Base-by-base conservation (phyloP, 768 basidiomycete genomes). In the Kwoniella europaea region DNA sequence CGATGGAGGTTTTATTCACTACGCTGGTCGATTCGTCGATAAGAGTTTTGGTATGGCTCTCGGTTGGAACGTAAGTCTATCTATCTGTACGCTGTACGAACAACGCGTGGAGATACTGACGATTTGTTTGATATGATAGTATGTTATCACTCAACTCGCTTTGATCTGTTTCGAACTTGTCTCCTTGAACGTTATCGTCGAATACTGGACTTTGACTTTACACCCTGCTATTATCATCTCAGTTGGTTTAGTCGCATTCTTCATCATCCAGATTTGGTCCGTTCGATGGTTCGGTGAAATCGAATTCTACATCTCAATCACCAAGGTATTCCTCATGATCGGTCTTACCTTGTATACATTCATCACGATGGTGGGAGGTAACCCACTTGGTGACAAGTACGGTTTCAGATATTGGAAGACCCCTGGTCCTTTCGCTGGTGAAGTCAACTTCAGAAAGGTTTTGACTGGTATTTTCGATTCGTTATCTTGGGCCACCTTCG, bases 301-400 rank as follows among this genome's bases (percentile, higher is more conserved):
- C 46, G 74, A 74, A 60, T 74, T 74, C 64, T 74, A 55, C 57
- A 68, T 74, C 67, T 65, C 61, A 13, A 42, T 71, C 56, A 64
- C 65, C 74, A 74, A 89, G 74, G 85, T 87, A 10, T 77, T 86
- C 57, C 82, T 89, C 3, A 86, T 86, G 20, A 72, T 86, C 58
- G 86, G 87, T 27, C 75, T 89, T 16, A 86, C 88, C 67, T 68
- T 80, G n/a, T 89, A 88, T 77, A 89, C 88, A 2, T 88, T 89
- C 68, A 79, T 89, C 53, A 88, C 88, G 16, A 89, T 89, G 88
- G 86, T 88, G 10, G 88, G 88, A 27, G 88, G 88, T 16, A 89
- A 89, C 77, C 89, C 88, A 1, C 71, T 85, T 35, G 86, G 84
- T 57, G 88, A 89, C 67, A 85, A 74, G 2, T 89, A 88, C 75